Base-by-base conservation (phyloP, 768 basidiomycete genomes). In the Tricholoma sp. region DNA sequence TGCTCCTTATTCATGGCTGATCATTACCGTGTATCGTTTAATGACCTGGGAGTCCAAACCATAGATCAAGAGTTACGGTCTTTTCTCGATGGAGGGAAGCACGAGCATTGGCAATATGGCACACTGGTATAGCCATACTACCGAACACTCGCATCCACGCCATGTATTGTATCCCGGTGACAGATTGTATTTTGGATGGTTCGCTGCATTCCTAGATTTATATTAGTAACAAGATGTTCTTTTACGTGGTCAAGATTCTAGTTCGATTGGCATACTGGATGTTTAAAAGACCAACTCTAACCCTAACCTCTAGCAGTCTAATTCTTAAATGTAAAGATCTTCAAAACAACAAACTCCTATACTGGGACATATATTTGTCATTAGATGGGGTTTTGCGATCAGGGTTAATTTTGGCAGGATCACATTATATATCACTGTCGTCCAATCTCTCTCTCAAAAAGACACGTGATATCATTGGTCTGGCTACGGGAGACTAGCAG, bases 281-380 rank as follows among this genome's bases (percentile, higher is more conserved):
- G n/a, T n/a, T n/a, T n/a, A n/a, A n/a, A n/a, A n/a, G n/a, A n/a
- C n/a, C n/a, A n/a, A n/a, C n/a, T n/a, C n/a, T n/a, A n/a, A n/a
- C n/a, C n/a, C n/a, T n/a, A n/a, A n/a, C n/a, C n/a, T n/a, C n/a
- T n/a, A n/a, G n/a, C n/a, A 0, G 63, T 67, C 66, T 67, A 22
- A 12, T 45, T 22, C n/a, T n/a, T n/a, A 21, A 45, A 22, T 9
- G 29, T 14, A 27, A 12, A 21, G 12, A 8, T n/a, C n/a, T 5
- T 18, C 43, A 22, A 32, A 29, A 29, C 29, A 8, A 27, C 11
- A 41, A 11, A 22, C 16, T 51, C 56, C 37, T 14, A 61, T 56
- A 35, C 57, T 65, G 5, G 66, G 65, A 47, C 68, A 69, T 57
- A 62, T 65, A 53, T 69, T 66, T 14, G 66, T 66, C 45, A 66